phyloP scores from a whole-genome alignment of 139 green algal species.

The Micromonas pusilla region DNA sequence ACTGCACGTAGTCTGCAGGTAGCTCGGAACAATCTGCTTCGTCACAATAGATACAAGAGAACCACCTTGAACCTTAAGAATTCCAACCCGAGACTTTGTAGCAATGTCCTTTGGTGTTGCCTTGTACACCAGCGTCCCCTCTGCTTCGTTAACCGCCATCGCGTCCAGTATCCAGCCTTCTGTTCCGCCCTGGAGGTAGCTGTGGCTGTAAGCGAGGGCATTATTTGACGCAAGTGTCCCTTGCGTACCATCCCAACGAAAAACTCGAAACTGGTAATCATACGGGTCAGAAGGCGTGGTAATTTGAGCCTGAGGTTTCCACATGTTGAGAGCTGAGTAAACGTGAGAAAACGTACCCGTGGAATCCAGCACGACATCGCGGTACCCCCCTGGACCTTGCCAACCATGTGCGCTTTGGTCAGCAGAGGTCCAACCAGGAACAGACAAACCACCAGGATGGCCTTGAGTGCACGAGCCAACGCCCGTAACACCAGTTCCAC shows the following conservation, averaged over 20 bases:
- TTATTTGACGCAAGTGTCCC: too few relatives aligned
- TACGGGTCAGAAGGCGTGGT: background rate
- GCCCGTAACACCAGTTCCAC: background rate
- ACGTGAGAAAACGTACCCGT: background rate
- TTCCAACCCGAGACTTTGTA: background rate
- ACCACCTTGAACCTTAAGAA: background rate
- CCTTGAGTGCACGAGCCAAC: background rate
- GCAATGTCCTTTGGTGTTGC: background rate
- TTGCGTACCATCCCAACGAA: background rate
- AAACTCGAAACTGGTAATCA: background rate
- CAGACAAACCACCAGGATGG: background rate
- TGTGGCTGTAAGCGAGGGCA: background rate
- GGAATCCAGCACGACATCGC: background rate
- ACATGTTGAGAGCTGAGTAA: background rate
- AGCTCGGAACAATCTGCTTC: background rate
- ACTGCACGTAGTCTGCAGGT: background rate
- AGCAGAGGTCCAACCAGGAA: background rate
- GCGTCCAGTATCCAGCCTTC: background rate
- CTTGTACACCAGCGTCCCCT: background rate
- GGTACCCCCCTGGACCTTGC: background rate
- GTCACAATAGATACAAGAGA: background rate
- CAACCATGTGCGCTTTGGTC: background rate
- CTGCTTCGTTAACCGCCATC: background rate
- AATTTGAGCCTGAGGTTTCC: background rate
- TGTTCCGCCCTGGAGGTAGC: background rate